Evolutionary conservation across 2,329 filamentous ascomycete species (phyloP).

Genomic region (Ascochyta pisi): DNA sequence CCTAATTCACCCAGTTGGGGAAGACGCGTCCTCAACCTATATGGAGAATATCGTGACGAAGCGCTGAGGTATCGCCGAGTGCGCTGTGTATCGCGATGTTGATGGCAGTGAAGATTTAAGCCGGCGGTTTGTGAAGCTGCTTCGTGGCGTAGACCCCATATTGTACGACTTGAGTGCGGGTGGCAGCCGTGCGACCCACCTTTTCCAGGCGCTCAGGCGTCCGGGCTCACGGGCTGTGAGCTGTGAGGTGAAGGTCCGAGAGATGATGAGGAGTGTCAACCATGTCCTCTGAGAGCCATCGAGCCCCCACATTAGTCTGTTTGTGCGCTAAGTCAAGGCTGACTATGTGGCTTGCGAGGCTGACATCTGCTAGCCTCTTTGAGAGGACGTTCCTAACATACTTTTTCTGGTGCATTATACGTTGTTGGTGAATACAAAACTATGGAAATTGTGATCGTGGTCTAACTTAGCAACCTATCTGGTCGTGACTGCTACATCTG

Average conservation of each 20-base stretch:
- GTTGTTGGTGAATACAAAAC: neutral
- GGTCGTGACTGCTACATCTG: conserved; percentile 2
- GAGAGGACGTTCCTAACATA: neutral
- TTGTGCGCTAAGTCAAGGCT: conserved; percentile 11
- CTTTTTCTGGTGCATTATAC: neutral
- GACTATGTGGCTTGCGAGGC: conserved; percentile 7
- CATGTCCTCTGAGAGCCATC: neutral
- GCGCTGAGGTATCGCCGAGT: neutral
- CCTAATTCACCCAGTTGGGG: neutral
- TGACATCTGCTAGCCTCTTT: neutral
- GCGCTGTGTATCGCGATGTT: neutral
- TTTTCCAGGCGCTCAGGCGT: neutral
- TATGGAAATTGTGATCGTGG: neutral
- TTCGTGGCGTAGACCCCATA: neutral
- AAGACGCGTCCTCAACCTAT: conserved; percentile 1
- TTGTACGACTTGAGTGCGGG: neutral
- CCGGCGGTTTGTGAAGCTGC: neutral
- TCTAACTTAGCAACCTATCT: neutral
- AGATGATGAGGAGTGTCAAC: neutral
- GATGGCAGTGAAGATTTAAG: neutral
- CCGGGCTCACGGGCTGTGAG: neutral
- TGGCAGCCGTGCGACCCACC: neutral
- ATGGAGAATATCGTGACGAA: neutral
- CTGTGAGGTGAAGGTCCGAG: neutral
- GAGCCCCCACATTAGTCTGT: neutral